A percentile compares a stretch with the other conserved stretches of the same genome.
Evolutionary conservation across 305 asterid genomes (phyloP).

Genomic region (Stenogyne calaminthoides): DNA sequence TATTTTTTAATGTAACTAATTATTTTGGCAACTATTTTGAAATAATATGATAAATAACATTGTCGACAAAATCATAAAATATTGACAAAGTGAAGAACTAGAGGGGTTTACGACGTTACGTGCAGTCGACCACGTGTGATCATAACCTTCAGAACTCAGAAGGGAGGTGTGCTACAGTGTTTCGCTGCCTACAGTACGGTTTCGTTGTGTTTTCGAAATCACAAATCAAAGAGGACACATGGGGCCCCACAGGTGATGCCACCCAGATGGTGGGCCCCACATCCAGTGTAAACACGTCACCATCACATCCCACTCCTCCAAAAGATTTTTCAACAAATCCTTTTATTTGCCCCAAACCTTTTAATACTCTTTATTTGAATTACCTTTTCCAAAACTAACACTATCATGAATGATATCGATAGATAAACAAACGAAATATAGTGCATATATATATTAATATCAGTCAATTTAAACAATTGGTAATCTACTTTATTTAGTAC

Average conservation of each 20-base stretch:
- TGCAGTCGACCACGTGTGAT: conserved; percentile 24
- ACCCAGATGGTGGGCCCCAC: conserved; percentile 39
- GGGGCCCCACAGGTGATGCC: conserved; percentile 40
- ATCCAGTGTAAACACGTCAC: conserved; percentile 26
- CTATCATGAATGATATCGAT: no score
- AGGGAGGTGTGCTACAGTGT: conserved; percentile 28
- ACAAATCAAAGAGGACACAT: conserved; percentile 27
- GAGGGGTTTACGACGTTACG: background rate
- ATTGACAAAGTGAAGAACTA: background rate
- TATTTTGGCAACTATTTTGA: no score
- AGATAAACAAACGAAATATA: no score
- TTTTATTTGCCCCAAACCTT: conserved; percentile 11
- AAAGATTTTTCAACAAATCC: conserved; percentile 13
- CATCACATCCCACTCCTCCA: conserved; percentile 14
- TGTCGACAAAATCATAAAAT: background rate
- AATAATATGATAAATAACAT: background rate
- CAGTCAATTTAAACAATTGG: background rate
- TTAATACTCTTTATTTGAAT: background rate
- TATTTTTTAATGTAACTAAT: no score
- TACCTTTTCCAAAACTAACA: background rate
- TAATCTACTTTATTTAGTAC: background rate
- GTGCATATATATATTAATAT: no score
- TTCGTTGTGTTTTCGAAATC: conserved; percentile 18
- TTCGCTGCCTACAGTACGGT: conserved; percentile 32
- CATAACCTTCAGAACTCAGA: conserved; percentile 17